phyloP scores from a whole-genome alignment of 805 yeast species.

The Limtongozyma cylindracea region DNA sequence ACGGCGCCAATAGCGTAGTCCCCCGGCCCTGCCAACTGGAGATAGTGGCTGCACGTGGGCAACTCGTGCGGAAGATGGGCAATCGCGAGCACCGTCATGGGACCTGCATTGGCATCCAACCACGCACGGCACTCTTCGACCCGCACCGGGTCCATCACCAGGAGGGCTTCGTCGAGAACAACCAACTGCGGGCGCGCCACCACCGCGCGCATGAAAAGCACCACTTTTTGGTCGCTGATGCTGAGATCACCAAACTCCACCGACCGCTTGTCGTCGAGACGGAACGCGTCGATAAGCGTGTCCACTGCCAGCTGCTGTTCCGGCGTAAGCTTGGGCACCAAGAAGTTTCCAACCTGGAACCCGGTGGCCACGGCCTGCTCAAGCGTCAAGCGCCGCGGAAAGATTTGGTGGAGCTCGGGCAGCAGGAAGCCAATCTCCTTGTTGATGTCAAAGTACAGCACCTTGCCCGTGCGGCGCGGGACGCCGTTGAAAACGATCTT shows the following conservation, averaged over 20 bases:
- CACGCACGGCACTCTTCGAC: too few species aligned
- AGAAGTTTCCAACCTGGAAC: too few species aligned
- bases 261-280: slow-evolving; percentile 4
- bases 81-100: too few species aligned
- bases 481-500: slow-evolving; percentile 37
- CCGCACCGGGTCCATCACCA: slow-evolving; percentile 91
- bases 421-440: slow-evolving; percentile 63
- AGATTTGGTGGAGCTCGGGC: slow-evolving; percentile 82
- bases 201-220: slow-evolving; percentile 51
- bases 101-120: too few species aligned
- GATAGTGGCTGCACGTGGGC: too few species aligned
- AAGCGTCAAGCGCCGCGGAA: slow-evolving; percentile 29
- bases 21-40: too few species aligned
- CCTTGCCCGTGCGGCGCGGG: slow-evolving; percentile 47
- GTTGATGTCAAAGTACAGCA: slow-evolving; percentile 60
- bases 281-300: too few species aligned
- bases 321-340: too few species aligned
- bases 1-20: too few species aligned
- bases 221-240: slow-evolving; percentile 56
- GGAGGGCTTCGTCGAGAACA: slow-evolving; percentile 78
- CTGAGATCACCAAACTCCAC: slow-evolving; percentile 35
- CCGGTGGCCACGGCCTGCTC: slow-evolving; percentile 48
- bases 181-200: slow-evolving; percentile 56
- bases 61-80: too few species aligned
- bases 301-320: too few species aligned